Evolutionary conservation across 1,139 yeast genomes (phyloP), one percentile per base, ranked within the genome.

Genomic region (Sugiyamaella xylanicola): DNA sequence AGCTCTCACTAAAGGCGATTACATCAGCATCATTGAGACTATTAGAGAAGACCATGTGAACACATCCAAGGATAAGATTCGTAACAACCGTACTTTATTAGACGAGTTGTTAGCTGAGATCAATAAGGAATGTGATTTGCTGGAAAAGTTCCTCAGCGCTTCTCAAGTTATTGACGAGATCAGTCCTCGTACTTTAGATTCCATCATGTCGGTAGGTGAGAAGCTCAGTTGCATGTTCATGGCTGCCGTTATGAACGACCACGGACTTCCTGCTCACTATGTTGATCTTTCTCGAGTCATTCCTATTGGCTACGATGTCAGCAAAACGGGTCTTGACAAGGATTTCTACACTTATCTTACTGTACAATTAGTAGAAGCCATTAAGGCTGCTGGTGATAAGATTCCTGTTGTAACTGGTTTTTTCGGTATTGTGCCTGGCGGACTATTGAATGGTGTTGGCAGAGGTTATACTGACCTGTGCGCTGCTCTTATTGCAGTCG

Each of bases 381-480:
- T 90, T 15, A 65, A 73, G 42, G 72, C 71, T 19, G 73, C 81
- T 43, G 80, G 78, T 16, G 74, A 72, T 15, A 72, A 70, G 37
- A 83, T 90, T 35, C 99, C 99, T 1, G 97, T 93, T 1, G 79
- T 93, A 56, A 93, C 99, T 22, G 99, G 99, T 1, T 93, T 89
- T 72, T 93, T 93, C 68, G 99, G 99, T 27, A 77, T 84, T 39
- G 90, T 93, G 13, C 98, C 98, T 25, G 97, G 97, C 61, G 98
- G 99, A 16, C 77, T 93, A 56, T 77, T 93, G 63, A 87, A 87
- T 65, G 91, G 95, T 55, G 95, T 93, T 58, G 99, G 99, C 44
- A 84, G 99, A 70, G 99, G 99, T 25, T 93, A 93, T 72, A 93
- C 99, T 15, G 99, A 93, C 71, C 77, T 93, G 63, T 93, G 99